Evolutionary conservation across 2,329 filamentous ascomycete genomes (phyloP).

Genomic region (Cladophialophora psammophila): DNA sequence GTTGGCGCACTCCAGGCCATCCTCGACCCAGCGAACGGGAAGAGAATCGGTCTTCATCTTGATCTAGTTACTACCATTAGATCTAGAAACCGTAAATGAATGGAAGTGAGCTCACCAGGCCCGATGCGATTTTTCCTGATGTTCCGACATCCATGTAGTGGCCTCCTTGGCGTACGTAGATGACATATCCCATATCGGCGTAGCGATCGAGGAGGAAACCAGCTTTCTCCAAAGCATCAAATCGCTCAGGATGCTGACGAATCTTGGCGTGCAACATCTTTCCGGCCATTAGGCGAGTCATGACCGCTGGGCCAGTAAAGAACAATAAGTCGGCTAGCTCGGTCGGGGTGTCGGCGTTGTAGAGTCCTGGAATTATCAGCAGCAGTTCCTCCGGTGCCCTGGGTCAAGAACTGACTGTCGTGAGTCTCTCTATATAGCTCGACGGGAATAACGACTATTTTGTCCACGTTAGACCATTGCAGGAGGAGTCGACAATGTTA

Average conservation of each 20-base stretch:
- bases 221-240: constrained; percentile 51
- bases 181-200: constrained; percentile 47
- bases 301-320: constrained; percentile 43
- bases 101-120: constrained; percentile 36
- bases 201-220: constrained; percentile 53
- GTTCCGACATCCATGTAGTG: constrained; percentile 59
- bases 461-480: no score
- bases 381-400: constrained; percentile 41
- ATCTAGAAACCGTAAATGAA: no score
- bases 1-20: constrained; percentile 53
- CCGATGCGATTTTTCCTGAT: constrained; percentile 51
- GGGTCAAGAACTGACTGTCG: constrained; percentile 42
- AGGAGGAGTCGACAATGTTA: no score
- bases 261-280: constrained; percentile 42
- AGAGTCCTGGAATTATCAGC: constrained; percentile 27
- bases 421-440: constrained; percentile 39
- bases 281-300: constrained; percentile 45
- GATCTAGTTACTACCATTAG: constrained; percentile 44
- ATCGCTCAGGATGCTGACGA: constrained; percentile 46
- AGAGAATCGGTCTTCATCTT: constrained; percentile 51
- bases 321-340: constrained; percentile 37
- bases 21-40: constrained; percentile 47
- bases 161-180: constrained; percentile 54
- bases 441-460: constrained; percentile 29
- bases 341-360: constrained; percentile 38